A percentile compares a stretch with the other conserved stretches of the same genome.
Evolutionary conservation across 2,329 filamentous ascomycete genomes (phyloP).

Genomic region (Apiospora sp.): DNA sequence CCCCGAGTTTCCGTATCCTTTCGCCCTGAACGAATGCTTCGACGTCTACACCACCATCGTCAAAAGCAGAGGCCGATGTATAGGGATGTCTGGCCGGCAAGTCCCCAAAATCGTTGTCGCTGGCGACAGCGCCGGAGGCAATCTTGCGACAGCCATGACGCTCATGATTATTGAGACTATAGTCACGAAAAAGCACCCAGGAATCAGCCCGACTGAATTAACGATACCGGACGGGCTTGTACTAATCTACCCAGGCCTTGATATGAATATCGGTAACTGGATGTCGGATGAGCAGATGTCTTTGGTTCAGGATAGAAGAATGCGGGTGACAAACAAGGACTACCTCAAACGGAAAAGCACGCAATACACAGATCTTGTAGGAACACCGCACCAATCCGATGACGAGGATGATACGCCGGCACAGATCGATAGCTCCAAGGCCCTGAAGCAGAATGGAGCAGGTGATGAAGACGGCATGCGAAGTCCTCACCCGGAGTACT

Average conservation of each 20-base stretch:
- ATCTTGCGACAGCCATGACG: slow-evolving; percentile 79
- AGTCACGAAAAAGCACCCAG: slow-evolving; percentile 62
- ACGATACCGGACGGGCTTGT: slow-evolving; percentile 82
- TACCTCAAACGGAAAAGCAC: slow-evolving; percentile 86
- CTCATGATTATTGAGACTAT: slow-evolving; percentile 88
- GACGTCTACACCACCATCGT: slow-evolving; percentile 83
- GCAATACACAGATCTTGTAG: slow-evolving; percentile 85
- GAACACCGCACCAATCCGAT: slow-evolving; percentile 83
- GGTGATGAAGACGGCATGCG: slow-evolving; percentile 35
- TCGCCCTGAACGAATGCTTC: slow-evolving; percentile 86
- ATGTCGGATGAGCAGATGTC: slow-evolving; percentile 99
- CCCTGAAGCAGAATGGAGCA: slow-evolving; percentile 31
- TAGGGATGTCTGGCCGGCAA: slow-evolving; percentile 74
- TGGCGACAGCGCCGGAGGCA: slow-evolving; percentile 85
- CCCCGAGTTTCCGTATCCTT: slow-evolving; percentile 84
- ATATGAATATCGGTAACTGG: slow-evolving; percentile 99
- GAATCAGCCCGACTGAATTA: slow-evolving; percentile 65
- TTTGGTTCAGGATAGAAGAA: slow-evolving; percentile 83
- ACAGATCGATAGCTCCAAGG: slow-evolving; percentile 38
- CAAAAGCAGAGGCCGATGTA: slow-evolving; percentile 74
- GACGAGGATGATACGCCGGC: slow-evolving; percentile 67
- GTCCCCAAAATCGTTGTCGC: slow-evolving; percentile 75
- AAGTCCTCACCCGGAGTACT: slow-evolving; percentile 58
- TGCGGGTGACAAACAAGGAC: slow-evolving; percentile 77
- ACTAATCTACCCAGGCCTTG: slow-evolving; percentile 87